Evolutionary conservation across 2,329 filamentous ascomycete species (phyloP).

Genomic region (Didymosphaeria variabile): DNA sequence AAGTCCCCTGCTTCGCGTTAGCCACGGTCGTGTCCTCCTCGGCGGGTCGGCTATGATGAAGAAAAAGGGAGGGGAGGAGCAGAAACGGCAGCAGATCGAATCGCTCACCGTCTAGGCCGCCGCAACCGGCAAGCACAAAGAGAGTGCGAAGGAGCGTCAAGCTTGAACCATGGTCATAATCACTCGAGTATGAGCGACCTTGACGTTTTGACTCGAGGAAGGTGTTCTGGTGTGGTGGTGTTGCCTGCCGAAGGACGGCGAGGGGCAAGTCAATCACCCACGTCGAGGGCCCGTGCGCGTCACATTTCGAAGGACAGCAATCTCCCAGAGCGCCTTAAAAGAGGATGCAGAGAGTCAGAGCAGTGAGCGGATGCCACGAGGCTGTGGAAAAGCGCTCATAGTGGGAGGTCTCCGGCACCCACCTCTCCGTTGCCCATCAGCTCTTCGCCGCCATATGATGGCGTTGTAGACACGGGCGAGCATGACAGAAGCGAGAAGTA

Average conservation of each 20-base stretch:
- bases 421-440: not conserved
- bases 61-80: not conserved
- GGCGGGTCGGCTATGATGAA: not conserved
- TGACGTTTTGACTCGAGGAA: not conserved
- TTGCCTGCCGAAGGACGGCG: not conserved
- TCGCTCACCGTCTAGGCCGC: not conserved
- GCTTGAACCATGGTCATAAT: not conserved
- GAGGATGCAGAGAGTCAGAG: not conserved
- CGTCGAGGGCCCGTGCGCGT: conserved; percentile 3
- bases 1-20: not conserved
- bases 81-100: not conserved
- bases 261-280: not conserved
- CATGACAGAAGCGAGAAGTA: not conserved
- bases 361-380: not conserved
- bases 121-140: not conserved
- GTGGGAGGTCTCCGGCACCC: not conserved
- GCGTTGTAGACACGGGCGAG: not conserved
- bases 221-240: not conserved
- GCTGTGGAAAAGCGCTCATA: not conserved
- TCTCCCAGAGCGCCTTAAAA: no score
- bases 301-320: not conserved
- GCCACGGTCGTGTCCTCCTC: not conserved
- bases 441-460: no score
- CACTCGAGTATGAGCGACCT: not conserved
- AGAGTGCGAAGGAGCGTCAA: not conserved